Conservation (phyloP, 805 yeast genomes). For the Saccharomyces cerevisiae region DNA sequence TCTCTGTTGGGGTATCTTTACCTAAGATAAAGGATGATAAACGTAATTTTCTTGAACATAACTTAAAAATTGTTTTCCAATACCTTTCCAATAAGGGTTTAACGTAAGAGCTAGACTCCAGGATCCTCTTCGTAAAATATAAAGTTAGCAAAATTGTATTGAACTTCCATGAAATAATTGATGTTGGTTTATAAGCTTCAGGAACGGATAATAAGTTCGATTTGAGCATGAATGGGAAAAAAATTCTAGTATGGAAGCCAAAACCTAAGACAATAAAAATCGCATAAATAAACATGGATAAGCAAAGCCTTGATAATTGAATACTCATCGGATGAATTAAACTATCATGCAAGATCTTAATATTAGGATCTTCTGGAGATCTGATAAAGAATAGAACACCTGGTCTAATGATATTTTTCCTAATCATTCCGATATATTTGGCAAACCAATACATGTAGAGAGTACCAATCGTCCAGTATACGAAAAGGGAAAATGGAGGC, state of each 20-base stretch:
- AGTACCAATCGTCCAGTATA: slow-evolving; percentile 70
- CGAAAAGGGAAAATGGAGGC: slow-evolving; percentile 20
- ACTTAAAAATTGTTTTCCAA: slow-evolving; percentile 56
- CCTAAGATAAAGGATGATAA: slow-evolving; percentile 76
- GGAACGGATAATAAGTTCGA: slow-evolving; percentile 16
- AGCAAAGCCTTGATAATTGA: slow-evolving; percentile 63
- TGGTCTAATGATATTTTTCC: slow-evolving; percentile 64
- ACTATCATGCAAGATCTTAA: slow-evolving; percentile 80
- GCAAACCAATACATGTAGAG: slow-evolving; percentile 83
- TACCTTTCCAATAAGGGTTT: slow-evolving; percentile 38
- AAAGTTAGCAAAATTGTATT: slow-evolving; percentile 35
- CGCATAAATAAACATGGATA: slow-evolving; percentile 70
- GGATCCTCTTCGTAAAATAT: slow-evolving; percentile 22
- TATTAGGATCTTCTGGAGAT: slow-evolving; percentile 90
- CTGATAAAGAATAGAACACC: slow-evolving; percentile 89
- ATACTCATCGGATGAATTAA: slow-evolving; percentile 63
- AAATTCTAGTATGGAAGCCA: slow-evolving; percentile 50
- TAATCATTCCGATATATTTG: slow-evolving; percentile 72
- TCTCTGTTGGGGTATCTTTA: slow-evolving; percentile 51
- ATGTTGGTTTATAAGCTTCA: slow-evolving; percentile 2
- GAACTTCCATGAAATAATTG: slow-evolving; percentile 6
- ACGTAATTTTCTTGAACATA: slow-evolving; percentile 50
- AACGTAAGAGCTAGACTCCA: slow-evolving; percentile 21
- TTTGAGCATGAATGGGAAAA: slow-evolving; percentile 34
- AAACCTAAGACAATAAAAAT: slow-evolving; percentile 66